Evolutionary conservation across 768 basidiomycete species (phyloP).

Genomic region (Lepiota venenata): DNA sequence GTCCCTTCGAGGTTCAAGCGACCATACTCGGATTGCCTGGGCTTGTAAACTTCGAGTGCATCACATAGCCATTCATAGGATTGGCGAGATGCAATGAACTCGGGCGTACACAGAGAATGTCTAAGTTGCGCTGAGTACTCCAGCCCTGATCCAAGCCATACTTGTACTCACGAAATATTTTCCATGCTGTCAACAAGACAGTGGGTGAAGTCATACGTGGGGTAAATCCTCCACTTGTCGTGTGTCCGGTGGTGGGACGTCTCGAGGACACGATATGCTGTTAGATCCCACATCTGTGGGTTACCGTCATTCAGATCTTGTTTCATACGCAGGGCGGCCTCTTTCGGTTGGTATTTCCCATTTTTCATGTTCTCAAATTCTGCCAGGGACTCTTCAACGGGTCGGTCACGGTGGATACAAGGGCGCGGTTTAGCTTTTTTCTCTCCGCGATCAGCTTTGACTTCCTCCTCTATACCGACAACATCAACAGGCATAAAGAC

Average conservation of each 20-base stretch:
- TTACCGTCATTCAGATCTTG: slow-evolving; percentile 90
- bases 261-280: slow-evolving; percentile 91
- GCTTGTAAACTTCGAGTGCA: slow-evolving; percentile 95
- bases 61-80: slow-evolving; percentile 99
- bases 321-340: slow-evolving; percentile 96
- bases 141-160: not conserved
- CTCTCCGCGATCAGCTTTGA: slow-evolving; percentile 84
- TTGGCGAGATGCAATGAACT: slow-evolving; percentile 93
- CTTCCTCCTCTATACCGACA: slow-evolving; percentile 74
- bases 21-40: slow-evolving; percentile 95
- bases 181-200: slow-evolving; percentile 98
- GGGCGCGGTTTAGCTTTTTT: slow-evolving; percentile 77
- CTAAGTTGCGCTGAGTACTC: slow-evolving; percentile 34
- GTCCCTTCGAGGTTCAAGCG: slow-evolving; percentile 91
- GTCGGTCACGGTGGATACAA: slow-evolving; percentile 84
- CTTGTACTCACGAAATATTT: slow-evolving; percentile 90
- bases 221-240: slow-evolving; percentile 95
- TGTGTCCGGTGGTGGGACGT: slow-evolving; percentile 92
- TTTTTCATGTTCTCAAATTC: slow-evolving; percentile 94
- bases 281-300: slow-evolving; percentile 99
- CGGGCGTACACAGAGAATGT: slow-evolving; percentile 94
- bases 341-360: slow-evolving; percentile 87
- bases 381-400: slow-evolving; percentile 78
- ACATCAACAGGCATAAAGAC: not conserved
- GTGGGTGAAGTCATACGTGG: slow-evolving; percentile 98